These are phyloP conservation scores for Candida germanica DNA, from an alignment of 805 yeast species.

Conservation along the genomic window DNA sequence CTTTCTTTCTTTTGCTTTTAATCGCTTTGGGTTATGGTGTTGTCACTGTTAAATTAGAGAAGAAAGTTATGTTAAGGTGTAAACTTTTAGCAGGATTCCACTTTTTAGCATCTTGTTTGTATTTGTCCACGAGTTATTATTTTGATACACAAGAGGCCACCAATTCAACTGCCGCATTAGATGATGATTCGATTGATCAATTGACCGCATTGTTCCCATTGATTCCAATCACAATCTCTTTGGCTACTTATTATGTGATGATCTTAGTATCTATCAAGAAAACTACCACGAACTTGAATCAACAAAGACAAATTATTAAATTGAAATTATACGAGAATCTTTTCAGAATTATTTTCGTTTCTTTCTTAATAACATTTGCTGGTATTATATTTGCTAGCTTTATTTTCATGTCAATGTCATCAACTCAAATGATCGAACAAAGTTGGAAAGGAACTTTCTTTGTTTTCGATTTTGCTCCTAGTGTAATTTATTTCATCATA, in stretches of 20 bases:
- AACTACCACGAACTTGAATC: slow-evolving; percentile 69
- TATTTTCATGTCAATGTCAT: slow-evolving; percentile 67
- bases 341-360: slow-evolving; percentile 68
- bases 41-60: slow-evolving; percentile 80
- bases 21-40: slow-evolving; percentile 94
- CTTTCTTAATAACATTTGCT: slow-evolving; percentile 64
- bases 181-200: slow-evolving; percentile 47
- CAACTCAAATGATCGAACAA: slow-evolving; percentile 73
- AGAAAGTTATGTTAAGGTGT: slow-evolving; percentile 62
- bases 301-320: slow-evolving; percentile 90
- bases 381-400: slow-evolving; percentile 73
- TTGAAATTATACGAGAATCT: slow-evolving; percentile 79
- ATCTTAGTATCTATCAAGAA: slow-evolving; percentile 69
- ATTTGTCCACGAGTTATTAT: slow-evolving; percentile 34
- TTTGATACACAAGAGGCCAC: slow-evolving; percentile 22
- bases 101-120: slow-evolving; percentile 33
- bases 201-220: slow-evolving; percentile 53
- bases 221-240: slow-evolving; percentile 68
- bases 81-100: slow-evolving; percentile 41
- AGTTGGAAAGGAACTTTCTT: slow-evolving; percentile 93
- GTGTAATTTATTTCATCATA: slow-evolving; percentile 78
- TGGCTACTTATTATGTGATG: slow-evolving; percentile 70
- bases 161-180: slow-evolving; percentile 32
- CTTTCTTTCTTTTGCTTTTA: slow-evolving; percentile 80
- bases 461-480: slow-evolving; percentile 91